These are phyloP conservation scores for Geosmithia flava DNA, from an alignment of 2,329 filamentous ascomycete genomes.

Conservation along the genomic window DNA sequence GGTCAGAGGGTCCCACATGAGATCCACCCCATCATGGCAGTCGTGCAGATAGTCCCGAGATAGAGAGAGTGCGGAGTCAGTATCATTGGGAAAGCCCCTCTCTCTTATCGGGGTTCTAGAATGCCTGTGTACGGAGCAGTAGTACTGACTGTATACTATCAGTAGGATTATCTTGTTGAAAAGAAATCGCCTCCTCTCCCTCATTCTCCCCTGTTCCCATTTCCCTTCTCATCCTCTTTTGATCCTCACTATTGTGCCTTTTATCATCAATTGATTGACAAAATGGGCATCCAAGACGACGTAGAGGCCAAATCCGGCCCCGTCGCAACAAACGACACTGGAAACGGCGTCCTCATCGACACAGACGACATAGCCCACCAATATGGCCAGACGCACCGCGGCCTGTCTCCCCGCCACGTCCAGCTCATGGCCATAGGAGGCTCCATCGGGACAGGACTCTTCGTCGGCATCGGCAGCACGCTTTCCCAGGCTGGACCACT, in stretches of 20 bases:
- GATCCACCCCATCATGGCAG: no score
- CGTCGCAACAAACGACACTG: not conserved
- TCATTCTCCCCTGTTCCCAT: no score
- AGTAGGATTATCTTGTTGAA: no score
- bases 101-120: no score
- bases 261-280: not conserved
- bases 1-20: no score
- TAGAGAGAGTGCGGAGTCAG: no score
- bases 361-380: not conserved
- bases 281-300: not conserved
- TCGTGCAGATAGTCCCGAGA: no score
- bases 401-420: conserved; percentile 23
- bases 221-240: not conserved
- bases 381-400: conserved; percentile 6
- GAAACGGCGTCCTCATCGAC: not conserved
- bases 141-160: no score
- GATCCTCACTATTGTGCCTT: not conserved
- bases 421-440: conserved; percentile 37
- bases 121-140: no score
- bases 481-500: conserved; percentile 28
- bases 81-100: no score
- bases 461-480: conserved; percentile 29
- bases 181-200: no score
- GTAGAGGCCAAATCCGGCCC: not conserved
- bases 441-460: conserved; percentile 31